These are phyloP conservation scores for Phytophthora agathidicida DNA, from an alignment of 352 stramenopile genomes.

Conservation along the genomic window DNA sequence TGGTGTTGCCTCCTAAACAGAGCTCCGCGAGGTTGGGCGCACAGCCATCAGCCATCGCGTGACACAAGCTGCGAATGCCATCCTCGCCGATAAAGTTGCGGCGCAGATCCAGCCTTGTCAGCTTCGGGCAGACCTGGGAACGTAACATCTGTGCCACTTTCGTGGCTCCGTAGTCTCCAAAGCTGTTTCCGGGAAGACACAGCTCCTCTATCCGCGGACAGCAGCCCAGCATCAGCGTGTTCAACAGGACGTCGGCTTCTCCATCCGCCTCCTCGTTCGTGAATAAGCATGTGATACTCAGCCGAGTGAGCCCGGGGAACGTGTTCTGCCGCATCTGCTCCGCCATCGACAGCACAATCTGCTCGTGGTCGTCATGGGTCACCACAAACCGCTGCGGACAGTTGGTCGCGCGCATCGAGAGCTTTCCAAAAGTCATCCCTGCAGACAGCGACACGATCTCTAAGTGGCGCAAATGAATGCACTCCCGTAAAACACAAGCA, in stretches of 20 bases:
- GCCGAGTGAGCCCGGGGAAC: conserved; percentile 59
- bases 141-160: conserved; percentile 87
- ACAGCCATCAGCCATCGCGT: conserved; percentile 73
- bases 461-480: conserved; percentile 67
- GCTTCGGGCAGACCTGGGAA: conserved; percentile 75
- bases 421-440: conserved; percentile 82
- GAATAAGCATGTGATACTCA: conserved; percentile 83
- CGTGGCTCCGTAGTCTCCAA: conserved; percentile 82
- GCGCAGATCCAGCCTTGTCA: conserved; percentile 79
- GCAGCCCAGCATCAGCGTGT: conserved; percentile 79
- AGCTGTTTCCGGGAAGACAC: conserved; percentile 83
- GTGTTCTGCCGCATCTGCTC: conserved; percentile 66
- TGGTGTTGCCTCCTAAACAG: conserved; percentile 82
- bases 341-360: conserved; percentile 80
- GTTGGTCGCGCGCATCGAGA: conserved; percentile 85
- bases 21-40: conserved; percentile 73
- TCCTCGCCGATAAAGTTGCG: conserved; percentile 89
- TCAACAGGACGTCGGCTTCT: conserved; percentile 81
- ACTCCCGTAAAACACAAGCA: conserved; percentile 62
- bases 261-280: conserved; percentile 88
- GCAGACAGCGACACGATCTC: conserved; percentile 84
- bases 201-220: conserved; percentile 82
- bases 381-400: conserved; percentile 88
- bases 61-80: conserved; percentile 72
- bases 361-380: conserved; percentile 87